Evolutionary conservation across 371 early-diverging fungal genomes (phyloP), one percentile per base, ranked within the genome.

Genomic region (Dichotomocladium elegans): DNA sequence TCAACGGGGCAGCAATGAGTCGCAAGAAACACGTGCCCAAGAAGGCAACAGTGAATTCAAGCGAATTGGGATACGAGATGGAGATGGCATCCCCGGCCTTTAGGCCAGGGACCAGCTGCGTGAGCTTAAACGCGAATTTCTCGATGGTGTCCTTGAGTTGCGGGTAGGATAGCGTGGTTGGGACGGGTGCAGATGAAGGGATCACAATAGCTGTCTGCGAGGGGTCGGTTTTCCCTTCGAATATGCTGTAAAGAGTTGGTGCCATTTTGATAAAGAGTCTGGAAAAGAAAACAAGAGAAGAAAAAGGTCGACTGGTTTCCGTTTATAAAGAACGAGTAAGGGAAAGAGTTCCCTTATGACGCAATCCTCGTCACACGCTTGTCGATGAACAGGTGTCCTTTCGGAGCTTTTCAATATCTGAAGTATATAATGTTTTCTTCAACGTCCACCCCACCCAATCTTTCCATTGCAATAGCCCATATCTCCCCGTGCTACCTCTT

Each of bases 1-100:
- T 92, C 41, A 94, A 74, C 15, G 93, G 94, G 17, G 89, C 85
- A 2, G 92, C 80, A 6, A 85, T 64, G 53, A 83, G 72, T 41
- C 88, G 81, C 68, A 79, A 58, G 5, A 81, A 66, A 1, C 85
- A 75, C 5, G 79, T 74, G 7, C 80, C 90, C 37, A 93, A 70
- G 48, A 94, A 92, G 26, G 82, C 68, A 22, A 85, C 66, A 11
- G 82, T 66, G 53, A 85, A 88, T 55, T 86, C 85, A 4, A 91
- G 59, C 1, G 85, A 77, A 61, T 91, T 91, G 19, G 83, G 83
- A 51, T 88, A 71, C 17, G 88, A 70, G 51, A 86, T 80, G 27
- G 89, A 75, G n/a, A 91, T 57, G 1, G 81, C 77, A 30, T 81
- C 74, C n/a, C 88, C 87, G 0, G 81, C 79, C 2, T 58, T 63